Percentiles rank a stretch among this genome's conserved stretches.
Conservation (phyloP, 805 yeast species). For the Ogataea wickerhamii region DNA sequence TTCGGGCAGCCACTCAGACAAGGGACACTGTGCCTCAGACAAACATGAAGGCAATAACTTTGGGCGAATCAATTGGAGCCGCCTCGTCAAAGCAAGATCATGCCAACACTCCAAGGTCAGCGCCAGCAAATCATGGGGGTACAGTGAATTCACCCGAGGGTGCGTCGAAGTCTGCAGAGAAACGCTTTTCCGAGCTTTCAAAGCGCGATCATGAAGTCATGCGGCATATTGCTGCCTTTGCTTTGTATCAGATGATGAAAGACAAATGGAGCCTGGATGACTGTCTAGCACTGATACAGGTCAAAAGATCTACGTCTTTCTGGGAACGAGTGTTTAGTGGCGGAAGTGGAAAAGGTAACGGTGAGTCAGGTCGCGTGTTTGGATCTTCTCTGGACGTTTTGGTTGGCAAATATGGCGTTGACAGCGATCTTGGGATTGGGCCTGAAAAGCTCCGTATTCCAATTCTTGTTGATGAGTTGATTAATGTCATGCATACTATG, state of each 20-base stretch:
- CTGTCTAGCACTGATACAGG: slow-evolving; percentile 39
- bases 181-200: slow-evolving; percentile 61
- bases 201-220: slow-evolving; percentile 55
- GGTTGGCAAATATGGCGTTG: slow-evolving; percentile 69
- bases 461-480: slow-evolving; percentile 77
- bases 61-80: neutral
- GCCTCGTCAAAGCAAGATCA: neutral
- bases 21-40: neutral
- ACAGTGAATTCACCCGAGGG: neutral
- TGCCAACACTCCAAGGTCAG: neutral
- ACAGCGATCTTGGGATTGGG: slow-evolving; percentile 80
- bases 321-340: slow-evolving; percentile 48
- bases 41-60: neutral
- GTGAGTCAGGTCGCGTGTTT: slow-evolving; percentile 49
- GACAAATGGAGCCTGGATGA: slow-evolving; percentile 35
- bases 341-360: slow-evolving; percentile 1
- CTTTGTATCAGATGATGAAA: slow-evolving; percentile 37
- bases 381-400: slow-evolving; percentile 72
- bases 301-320: slow-evolving; percentile 42
- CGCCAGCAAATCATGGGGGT: neutral
- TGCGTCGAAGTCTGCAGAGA: neutral
- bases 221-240: slow-evolving; percentile 56
- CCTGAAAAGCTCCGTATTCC: slow-evolving; percentile 80
- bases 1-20: slow-evolving; percentile 14
- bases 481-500: slow-evolving; percentile 78